Evolutionary conservation across 2,329 filamentous ascomycete genomes (phyloP).

Genomic region (Alternaria arborescens): DNA sequence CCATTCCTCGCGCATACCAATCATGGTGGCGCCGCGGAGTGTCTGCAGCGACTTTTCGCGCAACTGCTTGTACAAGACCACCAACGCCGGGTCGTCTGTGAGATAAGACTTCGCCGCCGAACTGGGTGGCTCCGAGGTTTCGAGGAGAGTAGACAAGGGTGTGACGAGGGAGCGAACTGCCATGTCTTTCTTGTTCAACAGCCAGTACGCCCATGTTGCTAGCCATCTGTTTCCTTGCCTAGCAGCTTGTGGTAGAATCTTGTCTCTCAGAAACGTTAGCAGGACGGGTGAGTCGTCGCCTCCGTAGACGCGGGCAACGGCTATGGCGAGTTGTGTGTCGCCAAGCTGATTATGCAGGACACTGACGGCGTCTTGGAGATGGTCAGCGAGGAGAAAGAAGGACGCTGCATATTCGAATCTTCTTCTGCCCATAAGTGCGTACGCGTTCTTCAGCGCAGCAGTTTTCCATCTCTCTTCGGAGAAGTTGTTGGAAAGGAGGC

Average conservation of each 20-base stretch:
- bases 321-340: constrained; percentile 88
- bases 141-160: constrained; percentile 77
- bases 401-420: constrained; percentile 94
- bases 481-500: constrained; percentile 90
- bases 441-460: constrained; percentile 93
- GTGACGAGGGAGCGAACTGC: constrained; percentile 84
- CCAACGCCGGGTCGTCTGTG: constrained; percentile 87
- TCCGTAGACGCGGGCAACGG: constrained; percentile 86
- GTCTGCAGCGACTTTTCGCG: constrained; percentile 84
- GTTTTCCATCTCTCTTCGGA: constrained; percentile 85
- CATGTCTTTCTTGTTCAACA: constrained; percentile 81
- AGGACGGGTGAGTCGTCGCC: constrained; percentile 82
- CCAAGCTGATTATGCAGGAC: constrained; percentile 87
- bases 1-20: constrained; percentile 83
- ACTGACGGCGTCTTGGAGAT: constrained; percentile 82
- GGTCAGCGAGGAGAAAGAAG: constrained; percentile 91
- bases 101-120: constrained; percentile 81
- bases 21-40: constrained; percentile 81
- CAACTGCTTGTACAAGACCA: constrained; percentile 87
- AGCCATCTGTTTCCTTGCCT: constrained; percentile 90
- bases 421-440: constrained; percentile 88
- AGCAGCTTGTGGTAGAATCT: constrained; percentile 78
- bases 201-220: constrained; percentile 95
- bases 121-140: constrained; percentile 72
- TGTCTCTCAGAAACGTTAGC: constrained; percentile 77